These are phyloP conservation scores for Trypethelium eluteriae DNA, from an alignment of 495 filamentous ascomycete genomes.

Conservation along the genomic window DNA sequence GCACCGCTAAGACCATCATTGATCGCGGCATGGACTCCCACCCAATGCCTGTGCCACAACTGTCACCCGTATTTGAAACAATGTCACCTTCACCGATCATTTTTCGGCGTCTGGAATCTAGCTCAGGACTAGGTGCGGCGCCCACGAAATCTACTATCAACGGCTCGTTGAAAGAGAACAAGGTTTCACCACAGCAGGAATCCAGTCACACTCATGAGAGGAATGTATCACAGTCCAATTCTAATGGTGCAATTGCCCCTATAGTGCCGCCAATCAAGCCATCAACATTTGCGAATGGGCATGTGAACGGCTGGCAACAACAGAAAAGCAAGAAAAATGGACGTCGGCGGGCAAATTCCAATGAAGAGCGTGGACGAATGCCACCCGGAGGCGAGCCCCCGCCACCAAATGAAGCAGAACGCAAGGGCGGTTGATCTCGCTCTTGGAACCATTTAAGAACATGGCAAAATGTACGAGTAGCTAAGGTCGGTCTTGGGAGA, in stretches of 20 bases:
- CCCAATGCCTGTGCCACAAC: constrained; percentile 27
- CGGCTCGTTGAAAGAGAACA: constrained; percentile 10
- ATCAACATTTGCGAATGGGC: neutral
- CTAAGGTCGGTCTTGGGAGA: neutral
- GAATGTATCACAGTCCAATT: neutral
- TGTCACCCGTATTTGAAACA: constrained; percentile 44
- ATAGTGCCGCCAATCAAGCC: neutral
- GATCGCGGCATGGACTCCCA: constrained; percentile 7
- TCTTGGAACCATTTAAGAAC: neutral
- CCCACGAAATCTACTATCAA: constrained; percentile 15
- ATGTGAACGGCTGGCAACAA: constrained; percentile 30
- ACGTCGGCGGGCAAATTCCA: constrained; percentile 14
- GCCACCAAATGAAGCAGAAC: constrained; percentile 35
- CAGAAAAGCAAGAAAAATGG: constrained; percentile 26
- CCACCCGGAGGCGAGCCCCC: constrained; percentile 28
- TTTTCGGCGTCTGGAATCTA: constrained; percentile 23
- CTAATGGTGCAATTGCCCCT: constrained; percentile 5
- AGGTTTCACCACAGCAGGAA: constrained; percentile 15
- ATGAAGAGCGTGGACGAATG: constrained; percentile 15
- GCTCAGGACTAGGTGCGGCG: constrained; percentile 13
- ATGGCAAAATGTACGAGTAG: neutral
- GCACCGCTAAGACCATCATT: constrained; percentile 12
- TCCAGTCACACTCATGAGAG: constrained; percentile 22
- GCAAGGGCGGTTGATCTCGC: constrained; percentile 37
- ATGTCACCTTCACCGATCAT: constrained; percentile 41